Base-by-base conservation (phyloP, 2,329 filamentous ascomycete species). In the Chaetomium olivaceum region DNA sequence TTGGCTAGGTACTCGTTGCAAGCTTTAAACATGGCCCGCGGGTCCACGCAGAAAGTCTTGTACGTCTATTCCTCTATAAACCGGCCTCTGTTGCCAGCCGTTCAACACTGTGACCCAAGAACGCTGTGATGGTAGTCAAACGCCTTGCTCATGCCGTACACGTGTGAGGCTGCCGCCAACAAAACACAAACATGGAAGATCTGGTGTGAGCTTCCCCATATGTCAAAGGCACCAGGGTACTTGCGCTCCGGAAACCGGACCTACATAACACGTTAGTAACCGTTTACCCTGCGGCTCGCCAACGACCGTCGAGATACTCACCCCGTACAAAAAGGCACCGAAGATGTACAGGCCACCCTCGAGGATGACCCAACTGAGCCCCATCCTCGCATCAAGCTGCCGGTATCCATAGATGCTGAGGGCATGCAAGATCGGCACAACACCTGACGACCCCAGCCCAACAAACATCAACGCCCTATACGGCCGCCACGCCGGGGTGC, bases 151-250 rank as follows among this genome's bases (percentile, higher is more conserved):
- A 98, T 84, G 58, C 91, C 93, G 61, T 88, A 88, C 66, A 98
- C 81, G 80, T 99, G 95, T 27, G 90, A 86, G 1, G 86, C 84
- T 0, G 92, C 94, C 0, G 95, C 95, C 67, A 93, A 77, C 19
- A 98, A 82, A 31, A 99, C 93, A 69, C 95, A 84, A 48, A 96
- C 81, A 80, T 99, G 95, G 77, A 99, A 99, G 69, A 99, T 90
- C 79, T 99, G 95, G 78, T 99, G 95, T 23, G 92, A 97, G 75
- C 89, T 93, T 46, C 95, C 94, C 86, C 91, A 91, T 60, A 97
- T 91, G 78, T 99, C 95, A 74, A 94, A 97, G 8, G 77, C 81
- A 1, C 92, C 91, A 0, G 94, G 95, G 54, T 81, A 85, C 73
- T 84, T 87, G 66, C 92, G 84, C 80, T 99, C 95, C 0, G 95